Evolutionary conservation across 768 basidiomycete species (phyloP).

Genomic region (Suillus clintonianus): DNA sequence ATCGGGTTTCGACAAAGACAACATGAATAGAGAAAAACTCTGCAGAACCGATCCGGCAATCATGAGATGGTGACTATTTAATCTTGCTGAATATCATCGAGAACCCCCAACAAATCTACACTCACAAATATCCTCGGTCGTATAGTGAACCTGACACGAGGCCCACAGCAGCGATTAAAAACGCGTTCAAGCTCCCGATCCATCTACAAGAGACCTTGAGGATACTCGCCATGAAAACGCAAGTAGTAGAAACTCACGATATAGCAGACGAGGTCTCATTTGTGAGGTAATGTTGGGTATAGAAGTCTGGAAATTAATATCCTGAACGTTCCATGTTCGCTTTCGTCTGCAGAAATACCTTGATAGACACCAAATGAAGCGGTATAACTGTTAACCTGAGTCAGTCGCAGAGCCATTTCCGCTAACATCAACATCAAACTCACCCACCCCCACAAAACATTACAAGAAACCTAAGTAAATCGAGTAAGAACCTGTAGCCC

Average conservation of each 20-base stretch:
- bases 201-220: background rate
- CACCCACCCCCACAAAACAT: background rate
- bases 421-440: background rate
- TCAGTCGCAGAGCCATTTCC: background rate
- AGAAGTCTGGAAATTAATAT: background rate
- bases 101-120: background rate
- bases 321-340: background rate
- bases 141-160: background rate
- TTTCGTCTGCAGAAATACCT: background rate
- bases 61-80: slow-evolving; percentile 7
- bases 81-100: background rate
- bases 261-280: background rate
- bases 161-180: background rate
- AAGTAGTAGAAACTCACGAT: background rate
- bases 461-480: background rate
- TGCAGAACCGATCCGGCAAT: slow-evolving; percentile 28
- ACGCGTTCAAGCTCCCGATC: background rate
- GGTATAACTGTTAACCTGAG: background rate
- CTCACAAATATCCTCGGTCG: background rate
- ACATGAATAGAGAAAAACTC: slow-evolving; percentile 37
- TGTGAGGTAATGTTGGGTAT: background rate
- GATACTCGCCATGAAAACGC: background rate
- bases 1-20: slow-evolving; percentile 36
- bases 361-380: background rate
- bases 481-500: too few relatives aligned